Evolutionary conservation across 2,329 filamentous ascomycete species (phyloP), one percentile per base, ranked within the genome.

Genomic region (Knoxdaviesia capensis): DNA sequence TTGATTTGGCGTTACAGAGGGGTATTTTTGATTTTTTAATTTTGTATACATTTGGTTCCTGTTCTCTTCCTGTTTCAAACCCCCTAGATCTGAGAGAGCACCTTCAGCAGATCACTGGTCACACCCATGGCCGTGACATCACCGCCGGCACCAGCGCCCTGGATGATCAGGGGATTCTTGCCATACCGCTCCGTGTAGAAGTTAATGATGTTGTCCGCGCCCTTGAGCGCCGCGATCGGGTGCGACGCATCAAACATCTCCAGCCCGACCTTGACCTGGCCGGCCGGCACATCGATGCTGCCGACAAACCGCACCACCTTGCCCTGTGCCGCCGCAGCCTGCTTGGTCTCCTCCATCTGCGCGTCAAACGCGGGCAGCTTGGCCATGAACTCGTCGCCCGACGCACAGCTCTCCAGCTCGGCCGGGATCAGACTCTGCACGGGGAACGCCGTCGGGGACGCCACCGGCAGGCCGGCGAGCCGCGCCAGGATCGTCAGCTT

Each of bases 121-220:
- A 98, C 88, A 46, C 90, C 90, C 88, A 96, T 96, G 31, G 90
- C 90, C 33, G 90, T 98, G 42, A 96, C 86, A 38, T 94, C 87
- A 48, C 83, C 87, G 51, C 90, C 90, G 30, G 90, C 90, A 46
- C 87, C 90, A 34, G 85, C 86, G 45, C 90, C 90, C 64, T 96
- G 88, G 48, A 98, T 75, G 55, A 94, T 94, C 48, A 98, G 67
- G 37, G 90, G 87, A 60, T 88, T 92, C 56, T 68, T 71, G 45
- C 86, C 86, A 56, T 98, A 98, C 53, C 90, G 73, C 68, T 92
- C 81, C 5, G 90, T 98, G 63, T 94, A 93, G 68, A 98, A 94
- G 66, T 80, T 93, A 56, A 98, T 94, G 57, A 98, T 93, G 66
- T 98, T 98, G 58, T 96, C 90, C 59, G 87, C 96, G 34, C 90